phyloP scores from a whole-genome alignment of 768 basidiomycete genomes.

The Porphyrellus cyaneotinctus region DNA sequence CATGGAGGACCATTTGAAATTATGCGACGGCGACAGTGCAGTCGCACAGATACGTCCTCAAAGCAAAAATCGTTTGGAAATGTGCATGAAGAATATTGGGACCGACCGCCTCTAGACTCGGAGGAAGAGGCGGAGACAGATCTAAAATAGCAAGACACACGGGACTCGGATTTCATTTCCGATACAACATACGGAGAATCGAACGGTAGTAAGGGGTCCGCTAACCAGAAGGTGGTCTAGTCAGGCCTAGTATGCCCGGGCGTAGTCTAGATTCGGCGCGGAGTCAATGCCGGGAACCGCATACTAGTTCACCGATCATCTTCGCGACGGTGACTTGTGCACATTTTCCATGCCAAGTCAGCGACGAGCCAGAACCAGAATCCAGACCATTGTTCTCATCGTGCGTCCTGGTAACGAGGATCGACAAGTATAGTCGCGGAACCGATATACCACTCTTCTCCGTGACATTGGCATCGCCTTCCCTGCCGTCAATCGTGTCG shows the following conservation, averaged over 20 bases:
- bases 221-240: constrained; percentile 10
- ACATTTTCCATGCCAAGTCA: background rate
- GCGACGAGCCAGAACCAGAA: background rate
- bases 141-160: no score
- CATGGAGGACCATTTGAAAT: no score
- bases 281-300: background rate
- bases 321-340: constrained; percentile 12
- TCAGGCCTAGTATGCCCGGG: constrained; percentile 1
- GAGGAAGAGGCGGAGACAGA: no score
- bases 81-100: no score
- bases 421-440: constrained; percentile 9
- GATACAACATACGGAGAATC: constrained; percentile 2
- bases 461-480: constrained; percentile 1
- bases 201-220: background rate
- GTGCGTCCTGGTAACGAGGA: constrained; percentile 1
- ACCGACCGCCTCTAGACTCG: no score
- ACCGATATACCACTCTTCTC: constrained; percentile 1
- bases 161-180: constrained; percentile 8
- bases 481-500: background rate
- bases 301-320: constrained; percentile 5
- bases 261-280: constrained; percentile 3
- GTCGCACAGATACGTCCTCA: no score
- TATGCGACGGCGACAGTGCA: no score
- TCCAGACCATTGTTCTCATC: background rate
- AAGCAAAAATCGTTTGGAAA: no score